Conservation (phyloP, 164 flowering plant species). For the Magnolia changhungtana region DNA sequence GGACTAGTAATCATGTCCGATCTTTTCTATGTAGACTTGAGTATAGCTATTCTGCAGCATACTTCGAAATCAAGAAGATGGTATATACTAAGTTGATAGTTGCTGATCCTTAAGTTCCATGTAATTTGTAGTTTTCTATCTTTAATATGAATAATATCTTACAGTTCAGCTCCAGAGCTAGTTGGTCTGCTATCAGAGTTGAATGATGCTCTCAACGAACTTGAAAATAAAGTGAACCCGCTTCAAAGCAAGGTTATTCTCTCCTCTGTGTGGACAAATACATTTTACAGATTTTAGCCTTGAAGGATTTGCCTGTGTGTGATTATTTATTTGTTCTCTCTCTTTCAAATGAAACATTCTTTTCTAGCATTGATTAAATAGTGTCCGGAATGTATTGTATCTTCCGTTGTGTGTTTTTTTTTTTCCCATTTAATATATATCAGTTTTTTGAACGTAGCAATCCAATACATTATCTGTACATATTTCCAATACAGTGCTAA, state of each 20-base stretch:
- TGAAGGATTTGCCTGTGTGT: not conserved
- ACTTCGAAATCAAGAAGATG: not conserved
- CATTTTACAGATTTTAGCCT: not conserved
- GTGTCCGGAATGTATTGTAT: too few species aligned
- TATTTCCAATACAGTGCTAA: too few species aligned
- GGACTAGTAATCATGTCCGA: not conserved
- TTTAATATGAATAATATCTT: not conserved
- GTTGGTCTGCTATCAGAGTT: constrained; percentile 74
- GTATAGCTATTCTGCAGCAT: not conserved
- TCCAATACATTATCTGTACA: too few species aligned
- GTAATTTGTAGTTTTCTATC: not conserved
- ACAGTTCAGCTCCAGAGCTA: constrained; percentile 83
- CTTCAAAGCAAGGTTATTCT: constrained; percentile 57
- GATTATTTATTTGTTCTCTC: not conserved
- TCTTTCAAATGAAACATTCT: not conserved
- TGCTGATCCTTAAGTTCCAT: too few species aligned
- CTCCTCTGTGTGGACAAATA: not conserved
- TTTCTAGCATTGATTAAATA: too few species aligned
- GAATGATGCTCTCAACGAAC: constrained; percentile 53
- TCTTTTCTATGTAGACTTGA: not conserved
- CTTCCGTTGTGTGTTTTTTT: too few species aligned
- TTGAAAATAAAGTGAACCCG: constrained; percentile 67
- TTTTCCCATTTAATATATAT: too few species aligned
- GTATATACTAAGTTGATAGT: not conserved
- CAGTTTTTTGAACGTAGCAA: too few species aligned